These are phyloP conservation scores for Stagonosporopsis cucurbitacearum DNA, from an alignment of 2,329 filamentous ascomycete species.

Conservation along the genomic window DNA sequence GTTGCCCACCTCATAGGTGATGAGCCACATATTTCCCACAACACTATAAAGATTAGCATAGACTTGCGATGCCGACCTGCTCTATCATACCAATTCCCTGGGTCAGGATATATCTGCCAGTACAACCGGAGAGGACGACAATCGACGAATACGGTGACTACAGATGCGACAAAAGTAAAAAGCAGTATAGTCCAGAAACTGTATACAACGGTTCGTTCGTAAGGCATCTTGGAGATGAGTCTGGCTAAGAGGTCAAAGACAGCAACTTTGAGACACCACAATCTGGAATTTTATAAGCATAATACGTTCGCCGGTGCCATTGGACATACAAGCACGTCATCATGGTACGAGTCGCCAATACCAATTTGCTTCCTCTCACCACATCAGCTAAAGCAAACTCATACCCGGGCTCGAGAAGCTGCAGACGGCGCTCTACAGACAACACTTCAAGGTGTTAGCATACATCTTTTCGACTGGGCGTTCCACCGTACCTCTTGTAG, in stretches of 20 bases:
- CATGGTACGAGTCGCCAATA: constrained; percentile 24
- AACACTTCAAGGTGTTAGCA: constrained; percentile 13
- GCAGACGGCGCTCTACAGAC: constrained; percentile 8
- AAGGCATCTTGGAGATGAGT: constrained; percentile 27
- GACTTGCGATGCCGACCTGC: background rate
- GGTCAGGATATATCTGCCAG: constrained; percentile 28
- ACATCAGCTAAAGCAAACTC: background rate
- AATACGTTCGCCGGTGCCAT: too few species aligned
- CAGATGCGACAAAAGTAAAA: constrained; percentile 23
- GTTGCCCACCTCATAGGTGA: constrained; percentile 28
- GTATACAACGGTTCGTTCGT: constrained; percentile 20
- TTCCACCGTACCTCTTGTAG: constrained; percentile 20
- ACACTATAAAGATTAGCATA: constrained; percentile 18
- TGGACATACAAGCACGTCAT: constrained; percentile 22
- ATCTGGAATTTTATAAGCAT: constrained; percentile 5
- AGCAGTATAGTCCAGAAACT: constrained; percentile 14
- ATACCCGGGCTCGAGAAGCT: constrained; percentile 13
- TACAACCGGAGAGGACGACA: constrained; percentile 21
- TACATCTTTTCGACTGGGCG: background rate
- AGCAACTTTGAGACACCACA: constrained; percentile 28
- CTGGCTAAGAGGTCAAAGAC: constrained; percentile 25
- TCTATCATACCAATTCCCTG: constrained; percentile 23
- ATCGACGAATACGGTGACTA: constrained; percentile 20
- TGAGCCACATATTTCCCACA: constrained; percentile 29
- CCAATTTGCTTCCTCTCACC: constrained; percentile 23